phyloP scores from a whole-genome alignment of 2,329 filamentous ascomycete species.

The Phialophora chinensis region DNA sequence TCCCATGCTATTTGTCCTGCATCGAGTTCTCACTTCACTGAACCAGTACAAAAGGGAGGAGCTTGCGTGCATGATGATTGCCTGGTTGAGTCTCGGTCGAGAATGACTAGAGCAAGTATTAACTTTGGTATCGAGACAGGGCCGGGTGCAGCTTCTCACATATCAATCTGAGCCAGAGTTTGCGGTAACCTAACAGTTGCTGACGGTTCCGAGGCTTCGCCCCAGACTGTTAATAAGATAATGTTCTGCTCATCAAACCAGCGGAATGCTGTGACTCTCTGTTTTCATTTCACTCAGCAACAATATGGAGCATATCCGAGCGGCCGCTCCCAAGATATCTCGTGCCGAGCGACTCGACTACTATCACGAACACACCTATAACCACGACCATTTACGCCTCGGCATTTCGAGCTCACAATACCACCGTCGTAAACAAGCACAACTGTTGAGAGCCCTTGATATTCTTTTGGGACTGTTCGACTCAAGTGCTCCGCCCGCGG shows the following conservation, averaged over 20 bases:
- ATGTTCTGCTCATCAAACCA: background rate
- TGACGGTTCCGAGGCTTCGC: background rate
- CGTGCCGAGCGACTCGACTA: constrained; percentile 1
- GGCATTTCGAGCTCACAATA: constrained; percentile 6
- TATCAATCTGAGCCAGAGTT: background rate
- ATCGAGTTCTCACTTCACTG: background rate
- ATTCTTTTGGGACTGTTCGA: constrained; percentile 11
- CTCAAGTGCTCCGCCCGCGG: background rate
- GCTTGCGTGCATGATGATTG: background rate
- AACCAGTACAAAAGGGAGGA: background rate
- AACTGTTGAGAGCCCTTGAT: constrained; percentile 11
- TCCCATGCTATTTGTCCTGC: background rate
- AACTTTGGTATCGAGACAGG: background rate
- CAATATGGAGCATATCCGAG: constrained; percentile 2
- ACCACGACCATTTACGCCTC: constrained; percentile 7
- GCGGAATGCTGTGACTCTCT: background rate
- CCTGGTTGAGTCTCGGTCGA: background rate
- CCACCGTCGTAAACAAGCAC: constrained; percentile 1
- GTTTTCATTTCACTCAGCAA: background rate
- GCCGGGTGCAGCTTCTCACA: background rate
- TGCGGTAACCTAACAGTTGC: background rate
- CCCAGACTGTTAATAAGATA: background rate
- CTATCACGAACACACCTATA: constrained; percentile 3
- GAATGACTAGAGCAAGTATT: background rate
- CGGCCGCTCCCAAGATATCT: background rate